Evolutionary conservation across 495 filamentous ascomycete species (phyloP).

Genomic region (Xylaria acuta): DNA sequence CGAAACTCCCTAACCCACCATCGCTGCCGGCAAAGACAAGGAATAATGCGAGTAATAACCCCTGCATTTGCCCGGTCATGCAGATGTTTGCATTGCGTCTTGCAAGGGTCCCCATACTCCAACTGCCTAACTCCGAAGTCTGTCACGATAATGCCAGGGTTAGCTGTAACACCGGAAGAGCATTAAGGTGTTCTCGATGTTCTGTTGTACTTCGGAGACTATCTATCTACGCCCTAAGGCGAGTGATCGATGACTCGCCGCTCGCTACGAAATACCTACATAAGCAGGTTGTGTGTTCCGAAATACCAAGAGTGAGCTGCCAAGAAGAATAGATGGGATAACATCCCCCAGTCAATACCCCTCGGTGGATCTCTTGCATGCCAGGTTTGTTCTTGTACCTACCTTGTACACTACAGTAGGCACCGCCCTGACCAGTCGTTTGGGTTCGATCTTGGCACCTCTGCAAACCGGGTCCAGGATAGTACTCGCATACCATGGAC

Average conservation of each 20-base stretch:
- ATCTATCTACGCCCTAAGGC: not conserved
- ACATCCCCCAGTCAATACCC: not conserved
- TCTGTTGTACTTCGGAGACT: slow-evolving; percentile 1
- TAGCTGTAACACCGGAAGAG: slow-evolving; percentile 13
- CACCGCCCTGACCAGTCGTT: slow-evolving; percentile 22
- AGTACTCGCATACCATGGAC: not conserved
- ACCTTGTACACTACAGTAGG: not conserved
- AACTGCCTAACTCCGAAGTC: slow-evolving; percentile 14
- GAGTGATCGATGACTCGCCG: not conserved
- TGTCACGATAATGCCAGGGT: slow-evolving; percentile 26
- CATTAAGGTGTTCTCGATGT: slow-evolving; percentile 8
- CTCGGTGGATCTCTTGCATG: not conserved
- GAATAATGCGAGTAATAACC: slow-evolving; percentile 24
- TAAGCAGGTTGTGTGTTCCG: not conserved
- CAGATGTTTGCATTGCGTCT: slow-evolving; percentile 15
- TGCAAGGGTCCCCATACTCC: slow-evolving; percentile 20
- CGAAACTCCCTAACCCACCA: slow-evolving; percentile 19
- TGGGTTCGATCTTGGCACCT: not conserved
- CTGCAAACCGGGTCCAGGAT: not conserved
- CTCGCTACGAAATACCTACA: not conserved
- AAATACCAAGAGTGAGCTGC: not conserved
- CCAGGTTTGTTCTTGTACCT: slow-evolving; percentile 5
- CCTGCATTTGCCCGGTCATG: slow-evolving; percentile 25
- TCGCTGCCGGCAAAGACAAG: slow-evolving; percentile 12
- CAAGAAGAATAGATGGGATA: slow-evolving; percentile 3